Conservation (phyloP, 176 grass and related monocot genomes). For the Hsuehochloa calcarea region DNA sequence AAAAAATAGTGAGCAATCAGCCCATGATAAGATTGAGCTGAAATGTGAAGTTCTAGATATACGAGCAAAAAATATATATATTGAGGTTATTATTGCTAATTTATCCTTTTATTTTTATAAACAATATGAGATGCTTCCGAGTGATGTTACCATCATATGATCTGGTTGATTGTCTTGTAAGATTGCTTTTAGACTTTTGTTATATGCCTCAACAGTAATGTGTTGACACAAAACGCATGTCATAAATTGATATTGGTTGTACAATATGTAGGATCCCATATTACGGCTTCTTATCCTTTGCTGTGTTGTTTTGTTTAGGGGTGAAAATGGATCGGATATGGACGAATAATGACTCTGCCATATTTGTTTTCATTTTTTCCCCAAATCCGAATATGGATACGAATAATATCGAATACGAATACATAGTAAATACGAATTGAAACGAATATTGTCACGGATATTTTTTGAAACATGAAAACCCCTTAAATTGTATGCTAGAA, state of each 20-base stretch:
- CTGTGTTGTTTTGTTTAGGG: background rate
- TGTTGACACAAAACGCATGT: conserved; percentile 2
- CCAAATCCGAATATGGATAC: no score
- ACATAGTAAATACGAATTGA: no score
- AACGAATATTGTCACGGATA: no score
- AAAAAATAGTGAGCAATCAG: conserved; percentile 76
- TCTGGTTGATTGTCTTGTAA: conserved; percentile 10
- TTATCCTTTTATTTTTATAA: conserved; percentile 6
- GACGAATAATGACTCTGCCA: no score
- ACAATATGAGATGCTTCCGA: background rate
- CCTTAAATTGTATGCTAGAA: no score
- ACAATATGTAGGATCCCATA: background rate
- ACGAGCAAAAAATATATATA: conserved; percentile 89
- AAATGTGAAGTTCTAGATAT: conserved; percentile 99
- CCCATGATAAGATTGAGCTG: conserved; percentile 79
- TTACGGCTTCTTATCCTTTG: conserved; percentile 22
- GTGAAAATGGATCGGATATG: no score
- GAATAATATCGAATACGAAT: no score
- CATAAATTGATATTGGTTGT: conserved; percentile 6
- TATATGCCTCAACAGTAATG: conserved; percentile 12
- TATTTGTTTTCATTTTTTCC: no score
- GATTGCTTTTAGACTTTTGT: background rate
- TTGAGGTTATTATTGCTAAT: conserved; percentile 59
- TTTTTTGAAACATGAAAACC: no score
- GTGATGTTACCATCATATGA: conserved; percentile 14